Conservation (phyloP, 495 filamentous ascomycete genomes). For the Xylaria intraflava region DNA sequence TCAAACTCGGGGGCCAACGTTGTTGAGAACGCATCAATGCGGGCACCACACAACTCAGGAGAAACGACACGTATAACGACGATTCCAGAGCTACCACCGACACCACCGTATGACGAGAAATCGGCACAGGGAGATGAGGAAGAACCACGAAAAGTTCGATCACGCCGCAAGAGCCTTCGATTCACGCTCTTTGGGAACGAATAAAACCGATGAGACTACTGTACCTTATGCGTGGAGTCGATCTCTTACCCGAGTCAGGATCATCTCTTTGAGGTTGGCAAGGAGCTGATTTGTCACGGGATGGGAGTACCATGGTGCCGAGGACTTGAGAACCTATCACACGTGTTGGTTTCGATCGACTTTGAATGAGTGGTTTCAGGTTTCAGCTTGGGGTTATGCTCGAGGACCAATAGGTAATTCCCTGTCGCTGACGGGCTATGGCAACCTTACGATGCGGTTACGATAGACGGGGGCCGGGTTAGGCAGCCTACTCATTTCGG, state of each 20-base stretch:
- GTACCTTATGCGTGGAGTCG: neutral
- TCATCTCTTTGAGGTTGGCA: neutral
- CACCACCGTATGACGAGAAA: conserved; percentile 25
- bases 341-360: neutral
- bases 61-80: conserved; percentile 24
- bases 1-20: conserved; percentile 22
- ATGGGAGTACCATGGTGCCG: neutral
- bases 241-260: neutral
- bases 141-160: conserved; percentile 17
- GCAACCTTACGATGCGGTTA: too few relatives aligned
- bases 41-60: conserved; percentile 21
- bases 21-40: conserved; percentile 16
- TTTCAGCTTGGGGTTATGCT: too few relatives aligned
- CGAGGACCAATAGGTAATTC: too few relatives aligned
- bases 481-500: too few relatives aligned
- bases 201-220: neutral
- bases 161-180: conserved; percentile 23
- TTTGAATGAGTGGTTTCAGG: too few relatives aligned
- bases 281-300: neutral
- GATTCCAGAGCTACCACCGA: conserved; percentile 26
- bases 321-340: neutral
- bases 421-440: too few relatives aligned
- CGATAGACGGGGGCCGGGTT: too few relatives aligned
- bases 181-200: conserved; percentile 22
- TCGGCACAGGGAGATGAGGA: conserved; percentile 16